Base-by-base conservation (phyloP, 306 rosid genomes). In the Trifolium subterraneum region DNA sequence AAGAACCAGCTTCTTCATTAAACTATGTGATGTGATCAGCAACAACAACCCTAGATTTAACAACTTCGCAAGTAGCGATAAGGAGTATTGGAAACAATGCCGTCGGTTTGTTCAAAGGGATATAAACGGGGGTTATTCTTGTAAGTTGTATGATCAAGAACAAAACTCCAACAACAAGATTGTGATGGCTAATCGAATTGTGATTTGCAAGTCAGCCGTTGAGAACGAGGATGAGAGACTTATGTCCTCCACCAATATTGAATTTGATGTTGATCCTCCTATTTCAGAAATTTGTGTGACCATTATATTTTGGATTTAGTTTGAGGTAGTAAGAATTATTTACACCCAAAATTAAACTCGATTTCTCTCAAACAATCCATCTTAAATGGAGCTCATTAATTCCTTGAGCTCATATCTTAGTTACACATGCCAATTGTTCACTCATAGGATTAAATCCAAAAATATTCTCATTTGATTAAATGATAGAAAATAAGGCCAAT, bases 151-250 rank as follows among this genome's bases (percentile, higher is more conserved):
- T 82, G 83, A 60, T 91, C 96, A 0, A 91, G 81, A 60, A 83
- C 90, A 16, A 95, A 93, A 36, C 98, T 96, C 98, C 98, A 91
- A 64, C 61, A 39, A 63, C 96, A 90, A 44, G 97, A 94, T 55
- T 88, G 97, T n/a, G 99, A 94, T 35, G 97, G 99, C 96, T 96
- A 94, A 12, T 90, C 90, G 63, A 97, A 74, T 94, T 94, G 86
- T 94, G 97, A 78, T 90, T 94, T 52, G 95, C 91, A 31, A 94
- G 88, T 97, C 99, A 94, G 80, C 92, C 99, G 64, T 92, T 92
- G 60, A 94, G 97, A 35, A 91, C 86, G 0, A 96, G 97, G 13
- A 94, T 89, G 15, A 90, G 87, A 2, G 93, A 89, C 81, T n/a
- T n/a, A n/a, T n/a, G n/a, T n/a, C n/a, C n/a, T 93, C 93, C 75